Conservation (phyloP, 306 rosid genomes). For the Crotalaria pallida region DNA sequence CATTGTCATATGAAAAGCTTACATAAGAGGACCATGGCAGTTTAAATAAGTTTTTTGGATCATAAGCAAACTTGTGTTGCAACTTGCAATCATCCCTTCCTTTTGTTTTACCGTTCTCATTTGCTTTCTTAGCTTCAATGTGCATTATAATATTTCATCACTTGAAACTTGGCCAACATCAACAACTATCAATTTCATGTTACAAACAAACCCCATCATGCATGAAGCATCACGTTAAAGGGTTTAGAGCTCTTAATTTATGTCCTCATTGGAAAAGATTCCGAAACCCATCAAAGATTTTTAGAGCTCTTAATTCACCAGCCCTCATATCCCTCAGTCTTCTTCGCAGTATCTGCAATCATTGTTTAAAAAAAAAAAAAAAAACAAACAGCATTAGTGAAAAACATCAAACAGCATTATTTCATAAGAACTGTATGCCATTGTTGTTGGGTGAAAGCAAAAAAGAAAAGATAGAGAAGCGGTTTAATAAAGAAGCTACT, state of each 20-base stretch:
- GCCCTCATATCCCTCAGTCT: slow-evolving; percentile 71
- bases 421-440: background rate
- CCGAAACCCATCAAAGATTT: slow-evolving; percentile 62
- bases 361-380: background rate
- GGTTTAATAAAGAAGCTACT: slow-evolving; percentile 3
- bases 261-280: slow-evolving; percentile 56
- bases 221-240: background rate
- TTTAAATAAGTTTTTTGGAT: background rate
- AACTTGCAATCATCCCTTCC: background rate
- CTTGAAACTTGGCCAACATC: background rate
- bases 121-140: background rate
- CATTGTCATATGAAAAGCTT: too few relatives aligned
- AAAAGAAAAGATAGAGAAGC: background rate
- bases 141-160: background rate
- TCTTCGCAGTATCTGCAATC: slow-evolving; percentile 72
- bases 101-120: background rate
- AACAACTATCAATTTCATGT: background rate
- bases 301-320: slow-evolving; percentile 79
- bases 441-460: background rate
- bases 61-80: background rate
- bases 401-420: background rate
- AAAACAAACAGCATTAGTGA: background rate
- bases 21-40: too few relatives aligned
- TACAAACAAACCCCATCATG: background rate
- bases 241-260: slow-evolving; percentile 12